phyloP scores from a whole-genome alignment of 2,329 filamentous ascomycete species.

The Trichophyton schoenleinii region DNA sequence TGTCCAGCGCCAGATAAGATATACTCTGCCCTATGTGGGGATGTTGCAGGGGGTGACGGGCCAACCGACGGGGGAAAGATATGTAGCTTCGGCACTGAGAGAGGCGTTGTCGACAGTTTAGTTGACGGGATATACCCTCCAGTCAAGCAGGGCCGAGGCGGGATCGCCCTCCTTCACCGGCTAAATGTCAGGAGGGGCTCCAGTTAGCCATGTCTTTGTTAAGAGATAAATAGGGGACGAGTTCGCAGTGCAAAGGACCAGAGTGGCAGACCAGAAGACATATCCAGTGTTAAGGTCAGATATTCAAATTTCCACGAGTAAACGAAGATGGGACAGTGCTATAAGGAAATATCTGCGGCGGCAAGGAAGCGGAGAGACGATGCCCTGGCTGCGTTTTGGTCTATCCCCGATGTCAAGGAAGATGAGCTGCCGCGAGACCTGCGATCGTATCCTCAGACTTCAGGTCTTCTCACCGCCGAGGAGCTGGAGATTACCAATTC shows the following conservation, averaged over 20 bases:
- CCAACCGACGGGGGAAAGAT: background rate
- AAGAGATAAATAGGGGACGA: no score
- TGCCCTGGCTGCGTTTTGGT: slow-evolving; percentile 17
- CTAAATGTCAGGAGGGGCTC: background rate
- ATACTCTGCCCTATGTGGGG: background rate
- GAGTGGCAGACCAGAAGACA: no score
- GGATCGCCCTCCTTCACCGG: background rate
- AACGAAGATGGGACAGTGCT: slow-evolving; percentile 20
- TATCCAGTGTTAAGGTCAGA: no score
- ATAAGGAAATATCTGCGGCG: slow-evolving; percentile 27
- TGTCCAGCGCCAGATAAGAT: no score
- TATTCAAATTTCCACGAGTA: background rate
- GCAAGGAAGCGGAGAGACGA: slow-evolving; percentile 25
- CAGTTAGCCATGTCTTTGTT: background rate
- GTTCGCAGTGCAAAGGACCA: no score
- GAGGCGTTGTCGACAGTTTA: background rate
- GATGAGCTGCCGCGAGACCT: slow-evolving; percentile 12
- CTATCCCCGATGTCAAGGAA: slow-evolving; percentile 13
- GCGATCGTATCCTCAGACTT: slow-evolving; percentile 22
- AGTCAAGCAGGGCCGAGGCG: background rate
- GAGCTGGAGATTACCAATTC: slow-evolving; percentile 41
- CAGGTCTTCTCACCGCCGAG: slow-evolving; percentile 45
- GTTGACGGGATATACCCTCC: background rate
- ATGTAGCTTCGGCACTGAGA: background rate
- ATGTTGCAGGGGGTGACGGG: no score